These are phyloP conservation scores for Fusarium nelsonii DNA, from an alignment of 2,329 filamentous ascomycete genomes.

Conservation along the genomic window DNA sequence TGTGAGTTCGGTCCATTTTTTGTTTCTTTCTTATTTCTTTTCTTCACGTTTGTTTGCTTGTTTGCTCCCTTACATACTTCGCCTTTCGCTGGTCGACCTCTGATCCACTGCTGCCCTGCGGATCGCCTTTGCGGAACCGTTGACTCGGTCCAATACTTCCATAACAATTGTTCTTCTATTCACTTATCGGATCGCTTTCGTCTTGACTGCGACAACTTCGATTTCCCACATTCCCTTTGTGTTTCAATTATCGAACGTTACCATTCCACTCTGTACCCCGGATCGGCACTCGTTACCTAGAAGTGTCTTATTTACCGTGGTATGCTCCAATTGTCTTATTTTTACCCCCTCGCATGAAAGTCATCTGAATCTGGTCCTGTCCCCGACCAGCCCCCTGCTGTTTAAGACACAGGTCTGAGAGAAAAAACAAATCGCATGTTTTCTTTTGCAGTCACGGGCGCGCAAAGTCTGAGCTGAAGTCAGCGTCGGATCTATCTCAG, in stretches of 20 bases:
- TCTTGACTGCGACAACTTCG: slow-evolving; percentile 29
- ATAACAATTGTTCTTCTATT: slow-evolving; percentile 15
- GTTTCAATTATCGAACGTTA: slow-evolving; percentile 45
- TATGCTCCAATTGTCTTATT: slow-evolving; percentile 46
- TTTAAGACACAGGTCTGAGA: slow-evolving; percentile 35
- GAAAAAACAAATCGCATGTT: slow-evolving; percentile 23
- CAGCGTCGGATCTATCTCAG: slow-evolving; percentile 30
- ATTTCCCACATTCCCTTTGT: slow-evolving; percentile 46
- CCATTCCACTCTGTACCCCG: slow-evolving; percentile 41
- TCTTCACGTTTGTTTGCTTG: slow-evolving; percentile 22
- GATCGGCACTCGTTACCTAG: slow-evolving; percentile 36
- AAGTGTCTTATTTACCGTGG: slow-evolving; percentile 48
- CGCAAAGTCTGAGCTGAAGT: slow-evolving; percentile 37
- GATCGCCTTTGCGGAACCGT: slow-evolving; percentile 26
- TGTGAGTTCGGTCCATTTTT: slow-evolving; percentile 65
- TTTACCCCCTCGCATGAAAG: slow-evolving; percentile 37
- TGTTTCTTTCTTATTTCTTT: slow-evolving; percentile 37
- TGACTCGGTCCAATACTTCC: slow-evolving; percentile 22
- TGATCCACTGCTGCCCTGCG: slow-evolving; percentile 14
- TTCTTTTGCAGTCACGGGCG: slow-evolving; percentile 25
- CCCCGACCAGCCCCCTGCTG: slow-evolving; percentile 36
- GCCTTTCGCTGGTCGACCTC: slow-evolving; percentile 42
- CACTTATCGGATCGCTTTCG: slow-evolving; percentile 25
- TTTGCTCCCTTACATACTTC: slow-evolving; percentile 35
- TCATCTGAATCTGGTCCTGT: slow-evolving; percentile 39